phyloP scores from a whole-genome alignment of 2,329 filamentous ascomycete species.

The Phyllosticta citribraziliensis region DNA sequence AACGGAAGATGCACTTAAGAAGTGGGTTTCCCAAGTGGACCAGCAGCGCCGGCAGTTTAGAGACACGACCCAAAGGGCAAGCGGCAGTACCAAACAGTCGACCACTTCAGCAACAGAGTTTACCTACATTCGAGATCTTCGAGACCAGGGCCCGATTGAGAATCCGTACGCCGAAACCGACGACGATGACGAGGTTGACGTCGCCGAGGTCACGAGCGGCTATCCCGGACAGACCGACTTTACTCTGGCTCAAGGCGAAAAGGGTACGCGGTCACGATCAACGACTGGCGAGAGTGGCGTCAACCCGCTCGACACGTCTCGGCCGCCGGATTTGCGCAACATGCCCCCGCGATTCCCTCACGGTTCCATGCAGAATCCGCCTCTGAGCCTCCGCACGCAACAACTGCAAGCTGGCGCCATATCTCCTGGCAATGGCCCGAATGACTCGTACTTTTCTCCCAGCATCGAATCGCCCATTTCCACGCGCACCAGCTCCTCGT shows the following conservation, averaged over 20 bases:
- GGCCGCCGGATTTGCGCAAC: conserved; percentile 35
- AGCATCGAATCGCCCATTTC: conserved; percentile 68
- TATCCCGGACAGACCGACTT: conserved; percentile 36
- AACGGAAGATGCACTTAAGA: conserved; percentile 86
- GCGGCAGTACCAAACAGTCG: conserved; percentile 36
- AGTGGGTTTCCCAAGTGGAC: conserved; percentile 77
- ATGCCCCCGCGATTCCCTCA: conserved; percentile 65
- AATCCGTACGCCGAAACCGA: conserved; percentile 69
- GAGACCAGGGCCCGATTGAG: conserved; percentile 54
- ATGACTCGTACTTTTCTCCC: conserved; percentile 89
- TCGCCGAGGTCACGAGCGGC: conserved; percentile 13
- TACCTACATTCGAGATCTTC: conserved; percentile 56
- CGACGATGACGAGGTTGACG: conserved; percentile 44
- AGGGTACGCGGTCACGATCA: conserved; percentile 65
- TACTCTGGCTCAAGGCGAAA: conserved; percentile 54
- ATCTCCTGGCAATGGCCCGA: conserved; percentile 57
- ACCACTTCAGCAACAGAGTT: conserved; percentile 62
- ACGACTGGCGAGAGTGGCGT: conserved; percentile 58
- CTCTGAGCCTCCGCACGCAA: conserved; percentile 61
- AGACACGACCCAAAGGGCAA: conserved; percentile 35
- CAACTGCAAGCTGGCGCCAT: conserved; percentile 36
- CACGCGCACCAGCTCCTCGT: conserved; percentile 61
- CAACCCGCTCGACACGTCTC: conserved; percentile 21
- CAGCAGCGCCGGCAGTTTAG: conserved; percentile 52
- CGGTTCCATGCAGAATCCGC: conserved; percentile 35